Evolutionary conservation across 2,329 filamentous ascomycete species (phyloP), one percentile per base, ranked within the genome.

Genomic region (Hypoxylon sp.): DNA sequence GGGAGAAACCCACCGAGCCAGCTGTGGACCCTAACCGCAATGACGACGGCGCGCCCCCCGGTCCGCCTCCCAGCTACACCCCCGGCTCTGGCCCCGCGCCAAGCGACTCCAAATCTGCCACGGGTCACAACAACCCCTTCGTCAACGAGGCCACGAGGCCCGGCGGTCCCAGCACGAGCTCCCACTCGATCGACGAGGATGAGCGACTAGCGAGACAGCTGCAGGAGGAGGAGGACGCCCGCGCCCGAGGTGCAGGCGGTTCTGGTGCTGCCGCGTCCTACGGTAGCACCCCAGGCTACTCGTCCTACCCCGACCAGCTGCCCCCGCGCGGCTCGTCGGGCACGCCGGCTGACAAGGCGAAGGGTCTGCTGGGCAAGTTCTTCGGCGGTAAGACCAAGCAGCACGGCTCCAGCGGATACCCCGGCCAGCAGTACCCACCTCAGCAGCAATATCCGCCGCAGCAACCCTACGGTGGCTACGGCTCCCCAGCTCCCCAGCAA

Each of bases 171-270:
- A 40, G 36, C 36, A 4, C 64, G 54, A 72, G 71, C 51, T 72
- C 70, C 28, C 66, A 71, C 62, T 75, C 78, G 55, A 76, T 83
- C 28, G 68, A 76, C 59, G 73, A 73, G 48, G 74, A 75, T 57
- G 72, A 75, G 11, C 85, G 84, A 24, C 81, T 94, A 8, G 93
- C 94, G 6, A 85, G 91, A 40, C 87, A 89, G 74, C 82, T 97
- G 42, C 94, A 97, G 77, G 91, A 91, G 45, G 92, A 97, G 78
- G 93, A 97, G 78, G 85, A 97, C 68, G 87, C 88, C 4, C 86
- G 87, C 52, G 71, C 75, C 61, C 74, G 71, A 14, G 74, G 76
- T 1, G 16, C 12, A 14, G 49, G 50, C n/a, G 50, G 22, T 4
- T 5, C 4, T 1, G 64, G 62, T 33, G 58, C 49, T 69, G 74